These are phyloP conservation scores for Pholiota conissans DNA, from an alignment of 768 basidiomycete genomes.

Conservation along the genomic window DNA sequence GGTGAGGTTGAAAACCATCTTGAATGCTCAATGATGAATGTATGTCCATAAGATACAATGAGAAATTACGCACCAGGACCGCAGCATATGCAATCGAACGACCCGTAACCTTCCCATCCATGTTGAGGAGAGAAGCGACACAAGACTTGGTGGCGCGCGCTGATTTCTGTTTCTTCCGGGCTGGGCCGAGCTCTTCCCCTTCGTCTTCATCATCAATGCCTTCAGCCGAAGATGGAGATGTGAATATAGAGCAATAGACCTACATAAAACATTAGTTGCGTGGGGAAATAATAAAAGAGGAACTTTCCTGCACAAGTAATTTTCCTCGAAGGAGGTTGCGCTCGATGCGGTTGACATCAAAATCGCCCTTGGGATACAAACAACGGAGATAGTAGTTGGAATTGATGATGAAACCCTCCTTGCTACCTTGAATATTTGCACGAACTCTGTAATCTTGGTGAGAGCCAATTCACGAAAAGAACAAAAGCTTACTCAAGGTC, in stretches of 20 bases:
- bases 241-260: neutral
- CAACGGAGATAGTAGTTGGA: neutral
- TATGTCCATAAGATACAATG: neutral
- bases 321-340: neutral
- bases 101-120: neutral
- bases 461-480: too few relatives aligned
- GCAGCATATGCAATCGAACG: neutral
- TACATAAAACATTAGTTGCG: neutral
- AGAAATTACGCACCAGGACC: neutral
- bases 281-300: neutral
- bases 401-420: neutral
- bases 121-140: neutral
- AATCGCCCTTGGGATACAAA: neutral
- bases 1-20: neutral
- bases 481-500: slow-evolving; percentile 12
- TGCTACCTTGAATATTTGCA: neutral
- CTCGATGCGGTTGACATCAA: neutral
- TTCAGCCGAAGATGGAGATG: slow-evolving; percentile 10
- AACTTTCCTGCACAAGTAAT: neutral
- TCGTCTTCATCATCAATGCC: neutral
- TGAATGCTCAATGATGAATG: neutral
- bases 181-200: too few relatives aligned
- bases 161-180: neutral
- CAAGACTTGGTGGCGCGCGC: neutral
- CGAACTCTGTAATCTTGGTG: too few relatives aligned